Base-by-base conservation (phyloP, 441 rosid genomes). In the Lepidium campestre region DNA sequence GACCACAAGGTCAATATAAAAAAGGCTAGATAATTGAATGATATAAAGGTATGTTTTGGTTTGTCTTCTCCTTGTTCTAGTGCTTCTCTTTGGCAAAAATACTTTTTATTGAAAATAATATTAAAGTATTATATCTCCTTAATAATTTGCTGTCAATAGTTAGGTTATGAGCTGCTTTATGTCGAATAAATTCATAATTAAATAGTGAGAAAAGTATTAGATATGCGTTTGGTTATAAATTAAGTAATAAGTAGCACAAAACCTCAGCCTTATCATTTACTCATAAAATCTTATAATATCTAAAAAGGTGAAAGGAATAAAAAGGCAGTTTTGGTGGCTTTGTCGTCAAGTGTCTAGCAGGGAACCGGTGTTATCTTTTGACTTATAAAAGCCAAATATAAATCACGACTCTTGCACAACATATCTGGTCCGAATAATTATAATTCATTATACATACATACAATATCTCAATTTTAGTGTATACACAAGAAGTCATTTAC, bases 41-140 rank as follows among this genome's bases (percentile, higher is more conserved):
- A 60, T 66, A 67, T 67, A 74, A 53, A 73, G 68, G 68, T 70
- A 75, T 73, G 67, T 55, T 77, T 54, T 74, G 83, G 69, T 83
- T 83, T 84, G 84, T 78, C 88, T 69, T 80, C 79, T 80, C 78
- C 79, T 70, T 76, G 83, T 79, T 76, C 76, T 73, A 73, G 72
- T 65, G 73, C 76, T 64, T 58, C 68, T 68, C 62, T 27, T 60
- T 70, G 71, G 67, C 61, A 20, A 37, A 42, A 75, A 53, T 45
- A n/a, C 11, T 44, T 31, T 65, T 57, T 11, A 19, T 40, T 39
- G 46, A 57, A 48, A 35, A 17, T 17, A 17, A 46, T 45, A 67
- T 36, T 60, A 36, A 36, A 66, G 5, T 47, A 55, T 67, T 47
- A 55, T 67, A 67, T 62, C 48, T 40, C 29, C 47, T 62, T 45